A percentile compares a stretch with the other conserved stretches of the same genome.
These are phyloP conservation scores for Melanogaster broomeanus DNA, from an alignment of 768 basidiomycete genomes.

Conservation along the genomic window DNA sequence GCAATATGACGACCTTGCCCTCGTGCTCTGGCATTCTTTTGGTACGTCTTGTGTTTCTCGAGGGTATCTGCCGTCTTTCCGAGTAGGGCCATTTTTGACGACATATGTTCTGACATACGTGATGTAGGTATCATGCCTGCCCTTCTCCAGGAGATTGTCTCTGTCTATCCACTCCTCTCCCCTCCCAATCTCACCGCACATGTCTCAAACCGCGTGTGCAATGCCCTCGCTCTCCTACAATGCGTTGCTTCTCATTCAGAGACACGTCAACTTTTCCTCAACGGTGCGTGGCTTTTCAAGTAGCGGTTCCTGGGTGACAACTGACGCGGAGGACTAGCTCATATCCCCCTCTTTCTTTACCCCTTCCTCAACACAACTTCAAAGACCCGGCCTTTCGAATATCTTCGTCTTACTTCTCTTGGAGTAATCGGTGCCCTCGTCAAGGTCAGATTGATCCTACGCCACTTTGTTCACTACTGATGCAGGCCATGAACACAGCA, in stretches of 20 bases:
- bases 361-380: constrained; percentile 98
- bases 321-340: constrained; percentile 55
- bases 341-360: constrained; percentile 94
- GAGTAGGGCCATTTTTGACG: background rate
- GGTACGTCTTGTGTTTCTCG: constrained; percentile 48
- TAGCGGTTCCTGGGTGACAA: background rate
- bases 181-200: constrained; percentile 97
- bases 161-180: constrained; percentile 93
- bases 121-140: constrained; percentile 92
- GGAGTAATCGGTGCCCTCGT: constrained; percentile 99
- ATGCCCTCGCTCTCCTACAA: constrained; percentile 95
- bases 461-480: constrained; percentile 10
- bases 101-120: background rate
- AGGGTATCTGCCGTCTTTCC: background rate
- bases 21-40: constrained; percentile 98
- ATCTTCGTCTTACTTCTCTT: constrained; percentile 97
- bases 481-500: constrained; percentile 53
- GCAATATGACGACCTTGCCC: constrained; percentile 97
- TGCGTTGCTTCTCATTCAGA: constrained; percentile 98
- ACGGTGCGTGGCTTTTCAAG: constrained; percentile 52
- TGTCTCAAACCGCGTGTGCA: constrained; percentile 98
- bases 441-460: constrained; percentile 58
- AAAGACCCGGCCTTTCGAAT: constrained; percentile 99
- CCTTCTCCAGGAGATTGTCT: constrained; percentile 95
- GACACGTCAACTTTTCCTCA: constrained; percentile 92